phyloP scores from a whole-genome alignment of 2,329 filamentous ascomycete genomes.

The Torrubiella hemipterigena region DNA sequence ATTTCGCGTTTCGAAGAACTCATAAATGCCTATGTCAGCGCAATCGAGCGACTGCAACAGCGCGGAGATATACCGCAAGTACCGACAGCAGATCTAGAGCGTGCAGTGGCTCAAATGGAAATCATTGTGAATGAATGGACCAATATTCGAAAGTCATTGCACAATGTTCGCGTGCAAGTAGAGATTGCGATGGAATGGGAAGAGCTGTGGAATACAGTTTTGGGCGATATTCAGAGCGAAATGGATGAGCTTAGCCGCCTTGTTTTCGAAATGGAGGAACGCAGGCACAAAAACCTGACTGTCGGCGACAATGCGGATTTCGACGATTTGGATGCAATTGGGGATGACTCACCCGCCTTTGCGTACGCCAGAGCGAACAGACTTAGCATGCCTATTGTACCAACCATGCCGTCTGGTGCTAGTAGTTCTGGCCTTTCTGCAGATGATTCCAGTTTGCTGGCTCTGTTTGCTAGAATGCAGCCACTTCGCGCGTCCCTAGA shows the following conservation, averaged over 20 bases:
- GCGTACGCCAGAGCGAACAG: slow-evolving; percentile 44
- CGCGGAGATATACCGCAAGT: slow-evolving; percentile 66
- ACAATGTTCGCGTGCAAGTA: slow-evolving; percentile 75
- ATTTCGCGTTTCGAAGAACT: slow-evolving; percentile 78
- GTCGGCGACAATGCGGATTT: slow-evolving; percentile 49
- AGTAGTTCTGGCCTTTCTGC: slow-evolving; percentile 46
- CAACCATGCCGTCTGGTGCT: slow-evolving; percentile 36
- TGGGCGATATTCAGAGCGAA: slow-evolving; percentile 87
- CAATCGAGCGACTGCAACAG: slow-evolving; percentile 83
- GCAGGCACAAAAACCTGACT: slow-evolving; percentile 68
- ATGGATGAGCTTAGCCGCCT: slow-evolving; percentile 65
- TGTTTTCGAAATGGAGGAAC: slow-evolving; percentile 97
- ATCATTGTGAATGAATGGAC: slow-evolving; percentile 74
- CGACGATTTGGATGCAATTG: slow-evolving; percentile 78
- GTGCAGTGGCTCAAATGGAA: slow-evolving; percentile 82
- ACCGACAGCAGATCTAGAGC: slow-evolving; percentile 56
- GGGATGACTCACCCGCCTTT: slow-evolving; percentile 66
- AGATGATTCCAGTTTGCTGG: slow-evolving; percentile 80
- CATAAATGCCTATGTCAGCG: slow-evolving; percentile 82
- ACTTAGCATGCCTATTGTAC: slow-evolving; percentile 55
- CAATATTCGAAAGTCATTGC: slow-evolving; percentile 65
- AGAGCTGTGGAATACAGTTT: slow-evolving; percentile 85
- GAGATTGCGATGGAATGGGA: slow-evolving; percentile 99
- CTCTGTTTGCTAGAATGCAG: slow-evolving; percentile 90
- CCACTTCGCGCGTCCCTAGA: slow-evolving; percentile 85